These are phyloP conservation scores for Pneumocystis sp. DNA, from an alignment of 1,139 yeast genomes.

Conservation along the genomic window DNA sequence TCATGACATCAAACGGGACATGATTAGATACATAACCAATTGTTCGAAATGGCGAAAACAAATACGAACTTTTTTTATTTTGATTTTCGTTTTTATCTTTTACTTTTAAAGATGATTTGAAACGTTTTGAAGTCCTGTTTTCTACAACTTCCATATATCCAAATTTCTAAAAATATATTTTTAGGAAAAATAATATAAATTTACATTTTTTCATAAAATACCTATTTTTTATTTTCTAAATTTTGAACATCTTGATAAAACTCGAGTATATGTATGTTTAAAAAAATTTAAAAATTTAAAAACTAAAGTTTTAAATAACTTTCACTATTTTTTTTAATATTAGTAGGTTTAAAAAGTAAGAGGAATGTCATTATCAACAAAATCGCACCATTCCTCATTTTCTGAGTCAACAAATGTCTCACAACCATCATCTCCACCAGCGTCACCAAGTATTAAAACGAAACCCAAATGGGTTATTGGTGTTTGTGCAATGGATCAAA, in stretches of 20 bases:
- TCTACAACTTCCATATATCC: not conserved
- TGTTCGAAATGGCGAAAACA: slow-evolving; percentile 43
- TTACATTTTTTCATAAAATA: not conserved
- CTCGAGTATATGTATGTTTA: not conserved
- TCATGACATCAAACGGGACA: slow-evolving; percentile 74
- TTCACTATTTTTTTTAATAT: not conserved
- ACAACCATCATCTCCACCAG: not conserved
- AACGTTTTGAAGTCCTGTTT: not conserved
- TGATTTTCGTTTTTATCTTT: slow-evolving; percentile 17
- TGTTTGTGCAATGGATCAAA: slow-evolving; percentile 97
- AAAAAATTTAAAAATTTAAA: no score
- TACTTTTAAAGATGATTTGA: slow-evolving; percentile 18
- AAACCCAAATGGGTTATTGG: slow-evolving; percentile 56
- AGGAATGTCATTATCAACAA: not conserved
- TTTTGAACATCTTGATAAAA: not conserved
- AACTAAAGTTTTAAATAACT: no score
- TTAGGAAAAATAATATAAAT: not conserved
- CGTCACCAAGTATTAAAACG: not conserved
- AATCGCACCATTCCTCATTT: not conserved
- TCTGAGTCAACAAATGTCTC: not conserved
- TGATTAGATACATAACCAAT: slow-evolving; percentile 40
- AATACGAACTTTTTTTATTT: not conserved
- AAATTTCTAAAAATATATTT: not conserved
- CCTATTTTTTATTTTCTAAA: not conserved
- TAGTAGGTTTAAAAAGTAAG: no score